Percentiles rank a stretch among this genome's conserved stretches.
phyloP scores from a whole-genome alignment of 495 filamentous ascomycete genomes.

The Aspergillus saccharolyticus region DNA sequence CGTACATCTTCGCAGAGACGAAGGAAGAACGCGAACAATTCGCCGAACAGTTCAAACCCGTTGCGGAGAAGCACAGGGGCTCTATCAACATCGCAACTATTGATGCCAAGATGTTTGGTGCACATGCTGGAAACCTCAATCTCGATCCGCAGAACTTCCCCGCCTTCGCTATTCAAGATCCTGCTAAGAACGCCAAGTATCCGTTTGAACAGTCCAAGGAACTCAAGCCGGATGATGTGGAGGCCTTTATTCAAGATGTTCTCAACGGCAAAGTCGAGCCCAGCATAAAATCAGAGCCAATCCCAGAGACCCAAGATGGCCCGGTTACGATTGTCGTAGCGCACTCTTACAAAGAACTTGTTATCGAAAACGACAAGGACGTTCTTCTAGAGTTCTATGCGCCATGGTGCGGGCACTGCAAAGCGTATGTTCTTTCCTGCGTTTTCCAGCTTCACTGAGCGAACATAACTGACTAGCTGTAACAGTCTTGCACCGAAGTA shows the following conservation, averaged over 20 bases:
- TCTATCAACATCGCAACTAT: conserved; percentile 96
- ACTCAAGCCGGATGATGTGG: conserved; percentile 68
- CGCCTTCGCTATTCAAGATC: conserved; percentile 96
- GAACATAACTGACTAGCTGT: conserved; percentile 14
- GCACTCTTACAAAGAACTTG: conserved; percentile 87
- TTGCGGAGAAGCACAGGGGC: conserved; percentile 62
- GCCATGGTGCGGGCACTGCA: conserved; percentile 99
- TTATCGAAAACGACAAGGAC: conserved; percentile 92
- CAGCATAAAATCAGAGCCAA: conserved; percentile 96
- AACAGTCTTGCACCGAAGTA: conserved; percentile 62
- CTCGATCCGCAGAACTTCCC: conserved; percentile 93
- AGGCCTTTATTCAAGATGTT: conserved; percentile 83
- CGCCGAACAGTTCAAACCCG: conserved; percentile 53
- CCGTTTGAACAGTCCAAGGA: conserved; percentile 84
- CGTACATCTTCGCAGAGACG: conserved; percentile 97
- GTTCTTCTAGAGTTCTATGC: conserved; percentile 98
- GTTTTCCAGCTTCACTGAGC: background rate
- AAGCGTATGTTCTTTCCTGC: conserved; percentile 52
- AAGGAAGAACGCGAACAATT: conserved; percentile 80
- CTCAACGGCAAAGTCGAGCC: conserved; percentile 83
- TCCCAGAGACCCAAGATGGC: conserved; percentile 92
- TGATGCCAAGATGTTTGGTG: conserved; percentile 90
- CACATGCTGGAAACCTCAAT: conserved; percentile 95
- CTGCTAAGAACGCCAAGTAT: conserved; percentile 93
- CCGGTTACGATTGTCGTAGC: conserved; percentile 86